Percentiles rank a stretch among this genome's conserved stretches.
Evolutionary conservation across 768 basidiomycete genomes (phyloP).

Genomic region (Goffeauzyma gilvescens): DNA sequence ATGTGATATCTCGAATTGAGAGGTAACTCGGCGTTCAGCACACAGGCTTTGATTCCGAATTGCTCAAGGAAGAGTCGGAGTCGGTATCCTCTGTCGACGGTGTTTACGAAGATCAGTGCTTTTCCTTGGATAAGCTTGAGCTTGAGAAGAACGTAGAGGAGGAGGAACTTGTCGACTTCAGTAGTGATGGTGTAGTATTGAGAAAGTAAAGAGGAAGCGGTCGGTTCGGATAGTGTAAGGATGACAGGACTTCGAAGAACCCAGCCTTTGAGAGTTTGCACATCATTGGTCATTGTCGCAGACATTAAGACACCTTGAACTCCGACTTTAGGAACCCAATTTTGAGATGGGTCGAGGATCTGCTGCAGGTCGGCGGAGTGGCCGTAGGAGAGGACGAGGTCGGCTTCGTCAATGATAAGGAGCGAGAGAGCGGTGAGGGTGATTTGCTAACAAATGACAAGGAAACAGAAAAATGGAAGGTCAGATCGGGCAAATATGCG

Average conservation of each 20-base stretch:
- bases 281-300: conserved; percentile 92
- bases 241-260: conserved; percentile 74
- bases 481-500: neutral
- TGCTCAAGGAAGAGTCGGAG: conserved; percentile 96
- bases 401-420: conserved; percentile 92
- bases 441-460: conserved; percentile 38
- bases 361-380: conserved; percentile 53
- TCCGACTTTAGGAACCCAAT: conserved; percentile 34
- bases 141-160: conserved; percentile 89
- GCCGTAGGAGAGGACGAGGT: conserved; percentile 88
- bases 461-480: neutral
- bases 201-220: conserved; percentile 61
- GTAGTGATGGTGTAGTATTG: conserved; percentile 69
- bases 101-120: conserved; percentile 89
- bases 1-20: conserved; percentile 89
- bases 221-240: conserved; percentile 67
- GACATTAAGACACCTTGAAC: conserved; percentile 87
- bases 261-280: conserved; percentile 74
- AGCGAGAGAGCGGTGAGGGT: conserved; percentile 51
- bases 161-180: conserved; percentile 91
- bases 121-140: conserved; percentile 89
- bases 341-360: conserved; percentile 48
- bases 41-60: conserved; percentile 88
- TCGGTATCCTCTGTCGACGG: conserved; percentile 81
- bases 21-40: conserved; percentile 86